Conservation (phyloP, 305 asterid genomes). For the Fraxinus baroniana region DNA sequence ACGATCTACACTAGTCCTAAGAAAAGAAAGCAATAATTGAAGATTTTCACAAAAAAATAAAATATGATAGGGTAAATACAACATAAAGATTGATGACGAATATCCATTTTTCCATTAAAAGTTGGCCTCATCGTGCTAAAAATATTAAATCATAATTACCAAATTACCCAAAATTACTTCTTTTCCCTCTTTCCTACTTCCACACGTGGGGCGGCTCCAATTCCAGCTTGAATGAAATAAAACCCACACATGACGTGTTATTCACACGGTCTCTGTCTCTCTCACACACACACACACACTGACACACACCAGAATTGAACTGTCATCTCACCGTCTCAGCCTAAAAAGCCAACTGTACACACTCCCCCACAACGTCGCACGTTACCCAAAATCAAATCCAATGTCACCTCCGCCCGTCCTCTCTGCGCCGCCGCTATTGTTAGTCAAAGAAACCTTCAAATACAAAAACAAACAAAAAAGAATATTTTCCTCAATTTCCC, state of each 20-base stretch:
- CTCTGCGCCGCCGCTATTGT: conserved; percentile 31
- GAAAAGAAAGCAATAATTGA: neutral
- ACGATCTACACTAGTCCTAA: no score
- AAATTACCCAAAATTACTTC: neutral
- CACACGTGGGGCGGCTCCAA: neutral
- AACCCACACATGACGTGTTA: no score
- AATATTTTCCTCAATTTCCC: conserved; percentile 44
- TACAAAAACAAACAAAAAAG: conserved; percentile 26
- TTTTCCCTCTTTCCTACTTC: neutral
- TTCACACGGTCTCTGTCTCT: no score
- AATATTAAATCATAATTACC: no score
- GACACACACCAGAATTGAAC: neutral
- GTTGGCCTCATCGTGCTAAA: neutral
- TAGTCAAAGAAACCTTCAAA: neutral
- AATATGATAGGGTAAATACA: neutral
- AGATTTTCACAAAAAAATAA: neutral
- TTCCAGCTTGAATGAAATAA: no score
- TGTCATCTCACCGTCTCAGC: conserved; percentile 14
- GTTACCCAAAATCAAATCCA: conserved; percentile 15
- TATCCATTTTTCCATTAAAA: neutral
- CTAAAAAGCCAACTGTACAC: neutral
- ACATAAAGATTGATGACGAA: neutral
- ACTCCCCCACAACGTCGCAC: conserved; percentile 23
- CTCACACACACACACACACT: neutral
- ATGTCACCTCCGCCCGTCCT: neutral